These are phyloP conservation scores for Aspergillus tubingensis DNA, from an alignment of 2,329 filamentous ascomycete species.

Conservation along the genomic window DNA sequence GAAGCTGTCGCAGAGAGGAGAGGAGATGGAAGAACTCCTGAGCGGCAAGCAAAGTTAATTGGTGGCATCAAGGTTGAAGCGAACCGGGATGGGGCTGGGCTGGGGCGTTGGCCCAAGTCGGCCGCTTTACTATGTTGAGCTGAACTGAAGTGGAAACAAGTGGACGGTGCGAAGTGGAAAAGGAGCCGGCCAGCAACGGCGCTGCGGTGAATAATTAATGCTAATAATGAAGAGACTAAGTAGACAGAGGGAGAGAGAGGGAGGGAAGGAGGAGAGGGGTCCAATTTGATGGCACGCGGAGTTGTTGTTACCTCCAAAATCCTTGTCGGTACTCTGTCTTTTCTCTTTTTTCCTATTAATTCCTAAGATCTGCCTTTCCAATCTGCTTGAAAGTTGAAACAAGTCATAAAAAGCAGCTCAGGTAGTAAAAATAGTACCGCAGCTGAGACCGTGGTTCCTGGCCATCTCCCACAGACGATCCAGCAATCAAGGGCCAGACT, in stretches of 20 bases:
- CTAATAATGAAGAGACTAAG: no score
- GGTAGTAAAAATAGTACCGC: not conserved
- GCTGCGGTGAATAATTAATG: not conserved
- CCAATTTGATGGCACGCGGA: not conserved
- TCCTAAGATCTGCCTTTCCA: not conserved
- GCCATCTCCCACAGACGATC: not conserved
- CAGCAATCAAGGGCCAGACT: not conserved
- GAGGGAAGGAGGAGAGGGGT: not conserved
- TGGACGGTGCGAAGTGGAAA: conserved; percentile 3
- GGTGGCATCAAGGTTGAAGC: conserved; percentile 20
- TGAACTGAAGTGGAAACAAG: conserved; percentile 1
- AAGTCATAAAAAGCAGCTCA: not conserved
- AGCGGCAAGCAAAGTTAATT: conserved; percentile 21
- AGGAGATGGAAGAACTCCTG: conserved; percentile 16
- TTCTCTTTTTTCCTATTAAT: no score
- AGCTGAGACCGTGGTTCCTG: not conserved
- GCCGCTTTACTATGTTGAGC: conserved; percentile 10
- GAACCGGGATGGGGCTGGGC: conserved; percentile 15
- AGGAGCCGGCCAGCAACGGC: conserved; percentile 5
- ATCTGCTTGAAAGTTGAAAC: not conserved
- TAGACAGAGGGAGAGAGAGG: no score
- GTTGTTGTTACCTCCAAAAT: no score
- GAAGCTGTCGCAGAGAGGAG: conserved; percentile 6
- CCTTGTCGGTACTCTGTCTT: no score
- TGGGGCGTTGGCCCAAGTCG: conserved; percentile 7